phyloP scores from a whole-genome alignment of 2,329 filamentous ascomycete genomes.

The Podosphaera aphanis region DNA sequence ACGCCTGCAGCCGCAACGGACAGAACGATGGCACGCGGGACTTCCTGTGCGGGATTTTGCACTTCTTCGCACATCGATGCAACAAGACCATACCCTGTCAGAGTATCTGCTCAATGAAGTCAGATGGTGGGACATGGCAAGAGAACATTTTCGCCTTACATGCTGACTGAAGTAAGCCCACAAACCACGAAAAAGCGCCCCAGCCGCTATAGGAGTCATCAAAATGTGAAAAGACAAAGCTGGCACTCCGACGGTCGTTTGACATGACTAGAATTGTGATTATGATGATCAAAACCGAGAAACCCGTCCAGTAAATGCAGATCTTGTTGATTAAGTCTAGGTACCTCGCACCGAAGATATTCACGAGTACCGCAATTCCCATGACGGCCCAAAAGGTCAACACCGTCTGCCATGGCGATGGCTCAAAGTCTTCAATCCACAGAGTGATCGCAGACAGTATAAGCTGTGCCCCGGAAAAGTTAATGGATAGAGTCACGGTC shows the following conservation, averaged over 20 bases:
- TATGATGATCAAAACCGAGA: conserved; percentile 32
- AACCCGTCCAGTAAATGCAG: conserved; percentile 29
- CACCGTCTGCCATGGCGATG: conserved; percentile 40
- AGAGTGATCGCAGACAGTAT: conserved; percentile 27
- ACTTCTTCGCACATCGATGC: conserved; percentile 43
- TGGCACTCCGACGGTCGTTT: conserved; percentile 27
- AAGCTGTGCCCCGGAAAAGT: conserved; percentile 42
- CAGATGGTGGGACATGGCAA: background rate
- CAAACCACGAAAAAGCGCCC: conserved; percentile 36
- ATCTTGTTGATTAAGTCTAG: conserved; percentile 38
- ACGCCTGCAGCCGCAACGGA: conserved; percentile 25
- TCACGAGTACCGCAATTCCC: conserved; percentile 38
- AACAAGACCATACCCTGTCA: conserved; percentile 48
- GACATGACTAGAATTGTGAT: conserved; percentile 31
- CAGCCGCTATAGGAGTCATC: conserved; percentile 31
- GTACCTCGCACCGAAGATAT: conserved; percentile 41
- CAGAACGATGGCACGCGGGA: conserved; percentile 24
- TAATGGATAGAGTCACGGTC: conserved; percentile 62
- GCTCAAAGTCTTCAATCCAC: conserved; percentile 27
- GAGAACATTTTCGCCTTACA: conserved; percentile 16
- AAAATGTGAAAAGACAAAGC: conserved; percentile 31
- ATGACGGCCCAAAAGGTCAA: conserved; percentile 50
- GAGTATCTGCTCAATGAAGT: conserved; percentile 25
- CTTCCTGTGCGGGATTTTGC: conserved; percentile 41
- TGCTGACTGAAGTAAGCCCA: conserved; percentile 36